Conservation (phyloP, 2,329 filamentous ascomycete species). For the Aspergillus sp. region DNA sequence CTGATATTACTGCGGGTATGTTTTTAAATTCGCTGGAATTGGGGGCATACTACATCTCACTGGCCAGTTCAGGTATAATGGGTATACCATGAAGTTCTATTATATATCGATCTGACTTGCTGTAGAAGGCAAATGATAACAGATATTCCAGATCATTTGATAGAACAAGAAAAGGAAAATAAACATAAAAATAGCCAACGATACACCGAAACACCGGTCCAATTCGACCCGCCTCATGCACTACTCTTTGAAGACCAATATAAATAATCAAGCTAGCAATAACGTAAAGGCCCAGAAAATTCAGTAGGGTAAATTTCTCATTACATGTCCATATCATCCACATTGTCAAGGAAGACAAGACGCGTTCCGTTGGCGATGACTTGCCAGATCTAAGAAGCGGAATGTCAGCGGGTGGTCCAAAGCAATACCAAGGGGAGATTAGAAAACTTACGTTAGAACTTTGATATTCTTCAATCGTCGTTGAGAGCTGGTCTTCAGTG, state of each 20-base stretch:
- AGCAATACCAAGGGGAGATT: neutral
- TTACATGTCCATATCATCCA: constrained; percentile 53
- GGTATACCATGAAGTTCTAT: neutral
- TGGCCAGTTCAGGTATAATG: too few relatives aligned
- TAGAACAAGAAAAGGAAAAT: neutral
- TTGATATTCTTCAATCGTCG: constrained; percentile 85
- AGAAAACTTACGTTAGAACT: constrained; percentile 74
- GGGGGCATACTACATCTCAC: too few relatives aligned
- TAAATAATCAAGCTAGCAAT: constrained; percentile 3
- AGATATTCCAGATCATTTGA: neutral
- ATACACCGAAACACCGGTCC: constrained; percentile 14
- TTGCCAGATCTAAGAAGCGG: constrained; percentile 67
- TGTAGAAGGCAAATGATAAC: neutral
- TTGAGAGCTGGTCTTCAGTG: constrained; percentile 87
- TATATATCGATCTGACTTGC: neutral
- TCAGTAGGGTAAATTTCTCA: neutral
- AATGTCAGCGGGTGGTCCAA: constrained; percentile 40
- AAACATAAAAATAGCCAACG: neutral
- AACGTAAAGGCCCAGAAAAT: neutral
- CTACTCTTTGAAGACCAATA: neutral
- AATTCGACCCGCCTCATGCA: constrained; percentile 8
- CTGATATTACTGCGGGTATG: too few relatives aligned
- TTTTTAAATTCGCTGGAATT: too few relatives aligned
- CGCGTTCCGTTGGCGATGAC: constrained; percentile 68
- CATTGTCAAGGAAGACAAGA: constrained; percentile 68